Percentiles rank a stretch among this genome's conserved stretches.
phyloP scores from a whole-genome alignment of 2,329 filamentous ascomycete genomes.

The Monosporascus sp. region DNA sequence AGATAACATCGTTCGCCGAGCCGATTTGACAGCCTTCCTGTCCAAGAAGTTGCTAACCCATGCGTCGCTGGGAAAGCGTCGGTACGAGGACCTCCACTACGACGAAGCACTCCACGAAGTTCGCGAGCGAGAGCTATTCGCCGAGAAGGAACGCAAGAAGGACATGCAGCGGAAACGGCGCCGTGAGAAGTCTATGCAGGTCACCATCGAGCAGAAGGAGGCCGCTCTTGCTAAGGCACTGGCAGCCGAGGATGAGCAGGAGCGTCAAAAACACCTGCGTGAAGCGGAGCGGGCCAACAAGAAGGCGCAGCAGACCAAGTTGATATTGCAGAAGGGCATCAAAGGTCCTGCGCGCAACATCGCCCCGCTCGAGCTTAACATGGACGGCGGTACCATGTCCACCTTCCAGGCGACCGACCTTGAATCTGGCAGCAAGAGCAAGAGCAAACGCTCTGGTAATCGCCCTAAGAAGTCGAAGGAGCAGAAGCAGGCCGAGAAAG shows the following conservation, averaged over 20 bases:
- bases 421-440: constrained; percentile 42
- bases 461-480: constrained; percentile 88
- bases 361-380: constrained; percentile 68
- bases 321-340: constrained; percentile 79
- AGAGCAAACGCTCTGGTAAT: constrained; percentile 53
- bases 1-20: constrained; percentile 58
- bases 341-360: constrained; percentile 68
- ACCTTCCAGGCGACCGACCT: constrained; percentile 69
- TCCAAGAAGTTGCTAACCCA: constrained; percentile 62
- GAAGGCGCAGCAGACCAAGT: constrained; percentile 86
- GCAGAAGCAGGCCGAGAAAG: constrained; percentile 75
- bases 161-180: constrained; percentile 98
- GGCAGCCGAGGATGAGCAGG: constrained; percentile 73
- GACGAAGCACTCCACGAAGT: constrained; percentile 80
- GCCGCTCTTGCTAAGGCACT: constrained; percentile 73
- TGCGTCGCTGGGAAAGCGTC: constrained; percentile 64
- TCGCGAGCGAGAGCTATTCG: constrained; percentile 80
- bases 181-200: constrained; percentile 91
- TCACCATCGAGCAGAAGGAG: constrained; percentile 87
- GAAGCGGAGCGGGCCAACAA: constrained; percentile 88
- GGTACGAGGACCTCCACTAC: constrained; percentile 73
- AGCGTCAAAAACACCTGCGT: constrained; percentile 72
- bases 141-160: constrained; percentile 98
- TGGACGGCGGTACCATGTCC: constrained; percentile 80
- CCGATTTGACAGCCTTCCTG: constrained; percentile 54